Conservation (phyloP, 2,329 filamentous ascomycete genomes). For the Incumbomyces lentus region DNA sequence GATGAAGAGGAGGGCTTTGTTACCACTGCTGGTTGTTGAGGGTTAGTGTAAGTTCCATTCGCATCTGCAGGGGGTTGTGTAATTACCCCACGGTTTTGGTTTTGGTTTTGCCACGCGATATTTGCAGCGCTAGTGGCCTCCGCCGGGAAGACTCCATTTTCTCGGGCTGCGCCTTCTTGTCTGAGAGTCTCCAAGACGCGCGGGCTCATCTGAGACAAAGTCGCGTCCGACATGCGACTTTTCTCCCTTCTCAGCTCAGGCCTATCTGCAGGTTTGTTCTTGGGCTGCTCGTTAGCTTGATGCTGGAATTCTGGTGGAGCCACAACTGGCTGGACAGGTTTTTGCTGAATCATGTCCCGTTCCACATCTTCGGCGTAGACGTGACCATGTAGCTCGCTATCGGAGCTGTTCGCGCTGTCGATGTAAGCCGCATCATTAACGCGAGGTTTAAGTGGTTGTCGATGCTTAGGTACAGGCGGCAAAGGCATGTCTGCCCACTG, state of each 20-base stretch:
- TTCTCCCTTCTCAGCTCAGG: conserved; percentile 71
- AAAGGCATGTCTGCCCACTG: conserved; percentile 7
- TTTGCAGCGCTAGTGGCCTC: no score
- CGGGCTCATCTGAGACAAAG: conserved; percentile 58
- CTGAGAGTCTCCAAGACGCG: conserved; percentile 2
- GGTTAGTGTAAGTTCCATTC: conserved; percentile 17
- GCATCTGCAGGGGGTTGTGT: conserved; percentile 17
- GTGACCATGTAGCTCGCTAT: conserved; percentile 27
- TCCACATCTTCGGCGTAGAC: conserved; percentile 22
- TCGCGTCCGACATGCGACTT: conserved; percentile 71
- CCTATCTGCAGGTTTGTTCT: conserved; percentile 60
- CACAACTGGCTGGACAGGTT: conserved; percentile 65
- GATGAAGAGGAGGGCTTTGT: conserved; percentile 15
- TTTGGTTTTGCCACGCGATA: conserved; percentile 14
- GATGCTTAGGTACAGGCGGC: conserved; percentile 27
- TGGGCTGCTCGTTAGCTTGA: conserved; percentile 58
- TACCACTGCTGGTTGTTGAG: conserved; percentile 27
- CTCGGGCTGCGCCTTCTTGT: conserved; percentile 51
- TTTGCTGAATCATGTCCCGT: conserved; percentile 35
- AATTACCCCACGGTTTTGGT: conserved; percentile 33
- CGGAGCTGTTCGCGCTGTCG: conserved; percentile 30
- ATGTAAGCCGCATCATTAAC: conserved; percentile 12
- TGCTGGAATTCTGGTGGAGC: conserved; percentile 72
- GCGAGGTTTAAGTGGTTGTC: conserved; percentile 19
- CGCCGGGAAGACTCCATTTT: conserved; percentile 13